Evolutionary conservation across 495 filamentous ascomycete species (phyloP), one percentile per base, ranked within the genome.

Genomic region (Annulohypoxylon nitens): DNA sequence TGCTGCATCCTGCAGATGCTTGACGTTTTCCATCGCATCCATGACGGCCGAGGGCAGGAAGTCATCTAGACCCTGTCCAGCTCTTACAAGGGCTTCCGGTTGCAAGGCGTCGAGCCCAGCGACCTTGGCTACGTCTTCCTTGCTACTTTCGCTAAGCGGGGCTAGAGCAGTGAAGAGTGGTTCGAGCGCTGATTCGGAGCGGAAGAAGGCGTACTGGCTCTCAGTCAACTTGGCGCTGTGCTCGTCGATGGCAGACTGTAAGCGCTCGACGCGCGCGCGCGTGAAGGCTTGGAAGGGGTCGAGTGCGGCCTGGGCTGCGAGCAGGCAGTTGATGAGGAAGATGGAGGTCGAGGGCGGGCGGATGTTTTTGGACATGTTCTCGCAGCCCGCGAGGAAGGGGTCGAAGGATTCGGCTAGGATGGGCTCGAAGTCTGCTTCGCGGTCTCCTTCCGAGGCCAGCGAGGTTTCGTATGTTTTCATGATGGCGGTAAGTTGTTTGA

Each of bases 21-120:
- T 91, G 50, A 99, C 79, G 63, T 93, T 91, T 67, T 96, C 90
- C 64, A 90, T 87, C 3, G 95, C 93, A 78, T 99, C 96, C 88
- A 97, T 96, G 16, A 97, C 81, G 8, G 95, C 96, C 8, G 93
- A 95, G 0, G 95, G 94, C 20, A 99, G 86, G 81, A 97, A 98
- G 71, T 93, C 90, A 79, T 99, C 97, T 3, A 99, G 88, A 26
- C 88, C 86, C 75, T 97, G 93, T 75, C 91, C 91, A 6, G 90
- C 90, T 39, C 82, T 78, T 11, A 86, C 81, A 23, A 98, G 85
- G 3, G 87, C 80, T 11, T 87, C 83, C 0, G 90, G 87, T 64
- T 92, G 89, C 77, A 95, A 90, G 47, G 85, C 69, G 58, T 86
- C 80, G 20, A 88, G 79, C 25, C 77, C 62, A 7, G 78, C 62